Base-by-base conservation (phyloP, 176 grass and related monocot species). In the Musa itinerans region DNA sequence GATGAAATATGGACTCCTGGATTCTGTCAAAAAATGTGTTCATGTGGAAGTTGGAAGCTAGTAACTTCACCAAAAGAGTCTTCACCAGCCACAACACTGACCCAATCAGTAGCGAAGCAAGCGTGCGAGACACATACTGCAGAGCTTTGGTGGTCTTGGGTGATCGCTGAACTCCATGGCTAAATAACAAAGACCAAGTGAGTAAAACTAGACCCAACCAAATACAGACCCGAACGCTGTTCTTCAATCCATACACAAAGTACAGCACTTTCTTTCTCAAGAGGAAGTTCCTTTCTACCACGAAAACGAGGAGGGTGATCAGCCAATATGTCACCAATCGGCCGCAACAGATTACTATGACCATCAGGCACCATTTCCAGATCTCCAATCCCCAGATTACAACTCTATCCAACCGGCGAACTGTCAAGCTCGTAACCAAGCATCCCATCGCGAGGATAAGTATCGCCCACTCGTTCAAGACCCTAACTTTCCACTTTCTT, bases 291-390 rank as follows among this genome's bases (percentile, higher is more conserved):
- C 82, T 89, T 84, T 99, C 95, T 52, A 99, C 78, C 82, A 84
- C 8, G 78, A 94, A 99, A 50, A 99, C 88, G 61, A 86, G 9
- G 9, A 99, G 1, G 20, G 27, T 85, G 50, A 92, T 77, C 56
- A 87, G 24, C 90, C 90, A 94, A 10, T 72, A 83, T 53, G 86
- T 99, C 71, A 99, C 83, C 72, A 94, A 84, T 15, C 86, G 82
- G 23, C 95, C 95, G 3, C 88, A 99, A 78, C 86, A 93, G 79
- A 91, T 83, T 52, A 89, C 50, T 68, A 75, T 86, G 54, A 94
- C 86, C 84, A 99, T 87, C 63, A 99, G 74, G 73, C 90, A 99
- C 90, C 95, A 99, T 61, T 91, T 94, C 95, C 95, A 99, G 75
- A 99, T 94, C 73, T 87, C 84, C 48, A 91, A 66, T 52, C 88